A percentile compares a stretch with the other conserved stretches of the same genome.
phyloP scores from a whole-genome alignment of 2,329 filamentous ascomycete genomes.

The Aspergillus floridensis region DNA sequence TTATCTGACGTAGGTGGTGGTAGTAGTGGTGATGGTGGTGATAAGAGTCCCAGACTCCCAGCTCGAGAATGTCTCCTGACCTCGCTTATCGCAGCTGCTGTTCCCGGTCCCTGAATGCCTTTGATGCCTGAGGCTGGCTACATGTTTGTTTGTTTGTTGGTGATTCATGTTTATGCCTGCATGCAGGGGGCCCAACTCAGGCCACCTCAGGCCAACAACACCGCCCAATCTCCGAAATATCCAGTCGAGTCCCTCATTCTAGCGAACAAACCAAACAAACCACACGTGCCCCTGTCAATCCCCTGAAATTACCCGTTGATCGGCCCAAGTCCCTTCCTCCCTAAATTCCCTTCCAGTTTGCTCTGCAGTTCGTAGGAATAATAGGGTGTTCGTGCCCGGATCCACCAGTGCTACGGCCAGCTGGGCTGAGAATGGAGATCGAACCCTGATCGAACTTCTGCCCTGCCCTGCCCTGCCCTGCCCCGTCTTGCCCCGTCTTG shows the following conservation, averaged over 20 bases:
- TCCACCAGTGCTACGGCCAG: neutral
- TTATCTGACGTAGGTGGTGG: too few relatives aligned
- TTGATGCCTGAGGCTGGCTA: neutral
- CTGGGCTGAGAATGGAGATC: too few relatives aligned
- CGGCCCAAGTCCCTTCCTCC: neutral
- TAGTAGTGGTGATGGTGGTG: too few relatives aligned
- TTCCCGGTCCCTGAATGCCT: too few relatives aligned
- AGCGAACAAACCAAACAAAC: neutral
- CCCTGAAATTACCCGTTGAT: neutral
- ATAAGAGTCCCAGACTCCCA: too few relatives aligned
- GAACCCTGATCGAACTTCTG: neutral
- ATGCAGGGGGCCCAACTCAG: neutral
- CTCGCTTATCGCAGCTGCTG: too few relatives aligned
- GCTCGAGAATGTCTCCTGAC: too few relatives aligned
- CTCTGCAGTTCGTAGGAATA: neutral
- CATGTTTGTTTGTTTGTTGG: too few relatives aligned
- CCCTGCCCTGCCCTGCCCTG: too few relatives aligned
- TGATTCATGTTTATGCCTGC: neutral
- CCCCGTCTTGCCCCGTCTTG: too few relatives aligned
- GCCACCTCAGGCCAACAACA: too few relatives aligned
- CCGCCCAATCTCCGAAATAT: neutral
- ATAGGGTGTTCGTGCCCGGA: neutral
- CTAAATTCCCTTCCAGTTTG: neutral
- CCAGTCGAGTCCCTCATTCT: too few relatives aligned
- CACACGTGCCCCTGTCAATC: neutral